Evolutionary conservation across 768 basidiomycete species (phyloP), one percentile per base, ranked within the genome.

Genomic region (Lyophyllum shimeji): DNA sequence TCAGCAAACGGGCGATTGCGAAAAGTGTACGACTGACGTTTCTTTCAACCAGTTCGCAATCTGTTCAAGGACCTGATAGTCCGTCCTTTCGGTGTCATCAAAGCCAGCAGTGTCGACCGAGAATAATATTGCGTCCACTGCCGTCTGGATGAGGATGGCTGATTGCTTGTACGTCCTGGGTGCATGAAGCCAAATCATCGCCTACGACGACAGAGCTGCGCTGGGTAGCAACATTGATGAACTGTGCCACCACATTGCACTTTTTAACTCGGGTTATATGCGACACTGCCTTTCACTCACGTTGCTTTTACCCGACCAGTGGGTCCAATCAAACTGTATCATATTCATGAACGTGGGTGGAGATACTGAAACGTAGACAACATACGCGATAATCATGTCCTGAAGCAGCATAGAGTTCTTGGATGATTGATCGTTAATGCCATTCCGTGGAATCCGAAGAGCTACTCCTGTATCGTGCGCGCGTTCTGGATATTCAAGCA

Each of bases 241-340:
- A 67, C 69, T 70, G 40, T 37, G 12, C 34, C 13, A 33, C 9
- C 12, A 34, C 3, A 8, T 17, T 17, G 8, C 13, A 21, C 25
- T 18, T 18, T 29, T 18, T 18, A 21, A 20, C 46, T 21, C 46
- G 7, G 20, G 21, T 24, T 13, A 31, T 25, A 23, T 23, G 37
- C n/a, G n/a, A 27, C 27, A 24, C 47, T 47, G 33, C 50, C 53
- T 8, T 6, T n/a, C n/a, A 52, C 64, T 45, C 45, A 70, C 70
- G 6, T 64, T 59, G 57, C 66, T 71, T 58, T 71, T 71, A 17
- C 69, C 70, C 2, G 59, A 55, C 70, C 70, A 0, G 66, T 70
- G 17, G 65, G 64, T 12, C 71, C 71, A 59, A 70, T 63, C 3
- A 71, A 46, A 1, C 70, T 72, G 40, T 31, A 21, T 13, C 7